phyloP scores from a whole-genome alignment of 2,329 filamentous ascomycete species.

The Trichoderma sp. region DNA sequence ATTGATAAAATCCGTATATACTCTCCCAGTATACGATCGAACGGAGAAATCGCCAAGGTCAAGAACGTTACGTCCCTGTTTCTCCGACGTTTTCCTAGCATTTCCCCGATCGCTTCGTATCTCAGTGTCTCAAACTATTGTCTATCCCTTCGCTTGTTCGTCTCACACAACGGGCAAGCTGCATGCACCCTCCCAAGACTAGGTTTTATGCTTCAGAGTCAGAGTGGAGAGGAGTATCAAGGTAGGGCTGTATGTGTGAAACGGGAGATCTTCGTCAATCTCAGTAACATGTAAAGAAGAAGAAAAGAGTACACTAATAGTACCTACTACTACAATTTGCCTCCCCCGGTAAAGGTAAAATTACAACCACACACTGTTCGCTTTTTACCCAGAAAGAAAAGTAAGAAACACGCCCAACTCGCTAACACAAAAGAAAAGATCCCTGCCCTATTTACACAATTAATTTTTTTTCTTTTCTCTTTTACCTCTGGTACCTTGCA shows the following conservation, averaged over 20 bases:
- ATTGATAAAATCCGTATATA: neutral
- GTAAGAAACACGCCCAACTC: neutral
- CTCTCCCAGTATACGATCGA: neutral
- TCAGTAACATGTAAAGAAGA: slow-evolving; percentile 6
- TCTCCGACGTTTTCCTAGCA: slow-evolving; percentile 14
- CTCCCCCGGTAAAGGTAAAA: neutral
- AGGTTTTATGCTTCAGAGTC: neutral
- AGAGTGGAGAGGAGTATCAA: neutral
- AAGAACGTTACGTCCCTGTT: slow-evolving; percentile 9
- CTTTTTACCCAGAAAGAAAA: slow-evolving; percentile 3
- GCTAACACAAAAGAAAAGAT: slow-evolving; percentile 4
- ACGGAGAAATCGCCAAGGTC: slow-evolving; percentile 10
- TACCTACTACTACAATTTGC: slow-evolving; percentile 4
- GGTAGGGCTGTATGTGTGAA: neutral
- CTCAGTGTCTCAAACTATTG: neutral
- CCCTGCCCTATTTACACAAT: slow-evolving; percentile 10
- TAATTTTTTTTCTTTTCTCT: neutral
- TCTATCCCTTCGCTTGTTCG: slow-evolving; percentile 4
- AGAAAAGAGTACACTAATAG: neutral
- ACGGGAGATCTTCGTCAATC: slow-evolving; percentile 5
- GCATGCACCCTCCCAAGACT: neutral
- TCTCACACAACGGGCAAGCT: neutral
- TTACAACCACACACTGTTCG: neutral
- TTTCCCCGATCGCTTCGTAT: slow-evolving; percentile 13
- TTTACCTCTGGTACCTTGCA: neutral